A percentile compares a stretch with the other conserved stretches of the same genome.
These are phyloP conservation scores for Globisporangium iwayamae DNA, from an alignment of 352 stramenopile genomes.

Conservation along the genomic window DNA sequence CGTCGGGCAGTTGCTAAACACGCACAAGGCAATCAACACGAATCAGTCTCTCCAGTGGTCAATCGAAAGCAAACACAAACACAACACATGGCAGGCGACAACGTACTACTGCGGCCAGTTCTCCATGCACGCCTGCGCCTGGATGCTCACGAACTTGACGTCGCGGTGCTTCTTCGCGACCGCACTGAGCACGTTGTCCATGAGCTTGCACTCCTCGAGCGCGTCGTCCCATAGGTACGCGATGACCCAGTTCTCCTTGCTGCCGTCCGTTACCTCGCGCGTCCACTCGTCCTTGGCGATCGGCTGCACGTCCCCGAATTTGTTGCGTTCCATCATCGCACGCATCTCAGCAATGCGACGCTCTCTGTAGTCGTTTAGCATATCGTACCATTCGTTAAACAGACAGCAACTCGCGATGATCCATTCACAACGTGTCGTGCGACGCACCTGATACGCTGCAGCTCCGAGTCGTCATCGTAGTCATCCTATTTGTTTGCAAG, in stretches of 20 bases:
- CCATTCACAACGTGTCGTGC: background rate
- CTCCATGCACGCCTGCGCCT: slow-evolving; percentile 87
- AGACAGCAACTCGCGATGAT: too few relatives aligned
- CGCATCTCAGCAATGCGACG: slow-evolving; percentile 88
- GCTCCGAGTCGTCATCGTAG: slow-evolving; percentile 81
- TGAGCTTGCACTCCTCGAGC: slow-evolving; percentile 88
- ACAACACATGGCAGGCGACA: background rate
- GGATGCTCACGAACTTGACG: slow-evolving; percentile 94
- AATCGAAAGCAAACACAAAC: background rate
- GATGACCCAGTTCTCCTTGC: slow-evolving; percentile 86
- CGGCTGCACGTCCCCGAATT: slow-evolving; percentile 87
- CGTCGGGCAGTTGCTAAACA: slow-evolving; percentile 83
- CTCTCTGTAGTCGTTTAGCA: slow-evolving; percentile 29
- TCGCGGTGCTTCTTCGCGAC: slow-evolving; percentile 86
- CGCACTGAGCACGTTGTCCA: slow-evolving; percentile 83
- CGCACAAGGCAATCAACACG: background rate
- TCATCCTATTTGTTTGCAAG: slow-evolving; percentile 43
- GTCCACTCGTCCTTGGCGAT: slow-evolving; percentile 94
- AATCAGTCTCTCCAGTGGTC: background rate
- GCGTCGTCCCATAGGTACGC: slow-evolving; percentile 88
- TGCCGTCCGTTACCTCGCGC: slow-evolving; percentile 88
- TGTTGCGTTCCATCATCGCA: slow-evolving; percentile 70
- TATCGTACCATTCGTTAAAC: background rate
- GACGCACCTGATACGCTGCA: slow-evolving; percentile 59
- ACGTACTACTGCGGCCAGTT: slow-evolving; percentile 84